A percentile compares a stretch with the other conserved stretches of the same genome.
Evolutionary conservation across 306 rosid genomes (phyloP).

Genomic region (Crotalaria pallida): DNA sequence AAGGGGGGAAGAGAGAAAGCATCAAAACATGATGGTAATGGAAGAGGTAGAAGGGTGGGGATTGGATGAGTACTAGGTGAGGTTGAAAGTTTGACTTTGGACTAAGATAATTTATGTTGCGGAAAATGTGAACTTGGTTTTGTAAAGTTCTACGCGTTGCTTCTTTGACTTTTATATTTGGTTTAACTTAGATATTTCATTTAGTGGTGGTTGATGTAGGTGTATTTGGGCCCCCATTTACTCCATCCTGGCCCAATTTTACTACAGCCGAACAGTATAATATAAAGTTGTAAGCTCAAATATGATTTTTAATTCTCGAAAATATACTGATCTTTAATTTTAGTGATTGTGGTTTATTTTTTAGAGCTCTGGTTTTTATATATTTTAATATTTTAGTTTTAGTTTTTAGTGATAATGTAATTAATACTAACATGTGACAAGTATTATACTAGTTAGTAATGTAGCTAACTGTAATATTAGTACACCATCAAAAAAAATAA

Average conservation of each 20-base stretch:
- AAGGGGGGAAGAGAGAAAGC: background rate
- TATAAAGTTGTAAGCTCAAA: too few relatives aligned
- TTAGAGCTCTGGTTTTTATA: too few relatives aligned
- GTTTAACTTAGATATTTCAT: background rate
- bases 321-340: too few relatives aligned
- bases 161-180: conserved; percentile 9
- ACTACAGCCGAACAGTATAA: too few relatives aligned
- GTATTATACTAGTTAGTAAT: too few relatives aligned
- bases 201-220: background rate
- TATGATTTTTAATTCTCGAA: too few relatives aligned
- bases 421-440: too few relatives aligned
- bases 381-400: too few relatives aligned
- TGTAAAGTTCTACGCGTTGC: background rate
- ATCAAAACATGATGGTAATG: background rate
- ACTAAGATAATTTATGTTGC: background rate
- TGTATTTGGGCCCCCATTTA: background rate
- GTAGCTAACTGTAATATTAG: too few relatives aligned
- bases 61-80: background rate
- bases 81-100: conserved; percentile 21
- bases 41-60: conserved; percentile 8
- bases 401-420: too few relatives aligned
- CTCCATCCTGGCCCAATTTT: background rate
- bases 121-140: background rate
- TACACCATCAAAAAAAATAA: too few relatives aligned
- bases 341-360: too few relatives aligned